Evolutionary conservation across 2,329 filamentous ascomycete species (phyloP).

Genomic region (Cordyceps cicadae): DNA sequence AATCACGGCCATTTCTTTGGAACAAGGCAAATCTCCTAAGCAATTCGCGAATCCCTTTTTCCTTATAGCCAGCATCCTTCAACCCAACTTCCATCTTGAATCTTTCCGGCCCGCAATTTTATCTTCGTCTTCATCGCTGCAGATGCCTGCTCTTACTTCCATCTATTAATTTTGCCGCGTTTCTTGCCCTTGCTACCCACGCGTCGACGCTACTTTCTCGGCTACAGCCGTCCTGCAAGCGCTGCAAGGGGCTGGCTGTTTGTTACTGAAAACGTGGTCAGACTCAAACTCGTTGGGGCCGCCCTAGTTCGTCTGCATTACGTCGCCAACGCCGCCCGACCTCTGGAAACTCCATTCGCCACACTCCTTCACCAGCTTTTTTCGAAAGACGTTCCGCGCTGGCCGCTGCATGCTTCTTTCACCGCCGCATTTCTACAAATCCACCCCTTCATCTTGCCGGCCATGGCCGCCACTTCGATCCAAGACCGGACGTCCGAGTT

Average conservation of each 20-base stretch:
- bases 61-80: neutral
- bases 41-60: neutral
- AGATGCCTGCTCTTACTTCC: neutral
- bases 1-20: neutral
- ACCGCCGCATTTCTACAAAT: neutral
- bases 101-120: conserved; percentile 1
- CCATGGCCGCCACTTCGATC: conserved; percentile 65
- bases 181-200: neutral
- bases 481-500: conserved; percentile 97
- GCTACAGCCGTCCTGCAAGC: conserved; percentile 1
- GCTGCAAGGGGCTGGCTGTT: neutral
- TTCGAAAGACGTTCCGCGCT: conserved; percentile 21
- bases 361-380: neutral
- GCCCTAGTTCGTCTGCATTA: neutral
- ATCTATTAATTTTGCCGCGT: neutral
- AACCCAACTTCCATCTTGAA: neutral
- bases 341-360: neutral
- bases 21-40: neutral
- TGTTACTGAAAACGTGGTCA: conserved; percentile 10
- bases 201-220: neutral
- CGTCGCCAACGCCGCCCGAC: neutral
- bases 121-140: neutral
- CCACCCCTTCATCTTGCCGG: neutral
- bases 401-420: conserved; percentile 23
- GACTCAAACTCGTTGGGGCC: neutral